Base-by-base conservation (phyloP, 495 filamentous ascomycete species). In the Daldinia loculata region DNA sequence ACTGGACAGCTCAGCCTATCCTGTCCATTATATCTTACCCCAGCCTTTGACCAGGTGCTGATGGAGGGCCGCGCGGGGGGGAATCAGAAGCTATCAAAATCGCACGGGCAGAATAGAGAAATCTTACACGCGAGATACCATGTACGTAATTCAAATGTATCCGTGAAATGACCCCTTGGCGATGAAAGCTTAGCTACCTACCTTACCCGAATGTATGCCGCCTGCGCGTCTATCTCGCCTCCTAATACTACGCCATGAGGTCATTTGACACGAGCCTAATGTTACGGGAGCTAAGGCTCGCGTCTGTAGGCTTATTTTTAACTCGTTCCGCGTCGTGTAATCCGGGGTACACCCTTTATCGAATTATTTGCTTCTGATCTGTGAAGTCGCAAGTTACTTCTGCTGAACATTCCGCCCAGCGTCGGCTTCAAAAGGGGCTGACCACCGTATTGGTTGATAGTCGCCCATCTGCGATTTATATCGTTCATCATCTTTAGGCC, bases 71-170 rank as follows among this genome's bases (percentile, higher is more conserved):
- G 65, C 36, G 45, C 22, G 64, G 51, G 50, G 61, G 61, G 36
- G 17, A 17, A 50, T 53, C n/a, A 53, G 36, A 30, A 62, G 61
- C 61, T 52, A 61, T 58, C 60, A 68, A 57, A 41, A 36, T 24
- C 22, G 45, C 38, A 59, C 61, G 57, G 38, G 63, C 43, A 56
- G 19, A 36, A 59, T 51, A 55, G 48, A 56, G 59, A 22, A 62
- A 53, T 12, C 61, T 6, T 52, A 51, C 19, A 17, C 24, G 38
- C 22, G 34, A 66, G 56, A 66, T 61, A 62, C 41, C 34, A 61
- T 56, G 70, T 73, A 73, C 70, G 70, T 69, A 73, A 69, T 73
- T 65, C 61, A 61, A 62, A 41, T 45, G 57, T 48, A 60, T 43
- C 30, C 34, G 6, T 43, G 14, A 66, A 38, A 61, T 39, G 53